Conservation (phyloP, 1,284 basidiomycete genomes). For the Leccinum subrobustum region DNA sequence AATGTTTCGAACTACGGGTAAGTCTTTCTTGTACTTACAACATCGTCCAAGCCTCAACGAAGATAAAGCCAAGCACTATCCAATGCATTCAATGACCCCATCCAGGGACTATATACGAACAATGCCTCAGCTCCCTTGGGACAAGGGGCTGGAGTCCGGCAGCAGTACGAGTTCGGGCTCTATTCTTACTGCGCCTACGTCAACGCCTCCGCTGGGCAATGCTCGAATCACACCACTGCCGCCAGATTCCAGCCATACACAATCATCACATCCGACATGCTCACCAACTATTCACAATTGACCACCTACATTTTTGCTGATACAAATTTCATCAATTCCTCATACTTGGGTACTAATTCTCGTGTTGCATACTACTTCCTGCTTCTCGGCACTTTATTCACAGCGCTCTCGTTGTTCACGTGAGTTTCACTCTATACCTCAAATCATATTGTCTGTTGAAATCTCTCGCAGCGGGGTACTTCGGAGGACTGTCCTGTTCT, state of each 20-base stretch:
- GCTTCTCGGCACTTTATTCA: constrained; percentile 67
- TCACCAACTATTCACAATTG: constrained; percentile 54
- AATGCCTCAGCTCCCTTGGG: constrained; percentile 65
- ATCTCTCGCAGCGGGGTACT: constrained; percentile 53
- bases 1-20: constrained; percentile 72
- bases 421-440: constrained; percentile 30
- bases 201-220: constrained; percentile 56
- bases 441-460: constrained; percentile 9
- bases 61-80: constrained; percentile 48
- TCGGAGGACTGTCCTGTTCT: constrained; percentile 64
- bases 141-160: constrained; percentile 57
- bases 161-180: constrained; percentile 72
- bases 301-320: constrained; percentile 53
- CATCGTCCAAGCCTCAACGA: constrained; percentile 12
- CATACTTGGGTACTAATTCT: constrained; percentile 60
- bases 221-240: constrained; percentile 60
- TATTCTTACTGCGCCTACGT: constrained; percentile 77
- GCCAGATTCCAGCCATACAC: constrained; percentile 60
- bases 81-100: constrained; percentile 53
- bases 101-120: constrained; percentile 63
- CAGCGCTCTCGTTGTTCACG: constrained; percentile 63
- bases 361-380: constrained; percentile 74
- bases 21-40: constrained; percentile 23
- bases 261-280: constrained; percentile 64
- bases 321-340: constrained; percentile 59